Percentiles rank a stretch among this genome's conserved stretches.
Conservation (phyloP, 805 yeast genomes). For the Zygotorulaspora sp. region DNA sequence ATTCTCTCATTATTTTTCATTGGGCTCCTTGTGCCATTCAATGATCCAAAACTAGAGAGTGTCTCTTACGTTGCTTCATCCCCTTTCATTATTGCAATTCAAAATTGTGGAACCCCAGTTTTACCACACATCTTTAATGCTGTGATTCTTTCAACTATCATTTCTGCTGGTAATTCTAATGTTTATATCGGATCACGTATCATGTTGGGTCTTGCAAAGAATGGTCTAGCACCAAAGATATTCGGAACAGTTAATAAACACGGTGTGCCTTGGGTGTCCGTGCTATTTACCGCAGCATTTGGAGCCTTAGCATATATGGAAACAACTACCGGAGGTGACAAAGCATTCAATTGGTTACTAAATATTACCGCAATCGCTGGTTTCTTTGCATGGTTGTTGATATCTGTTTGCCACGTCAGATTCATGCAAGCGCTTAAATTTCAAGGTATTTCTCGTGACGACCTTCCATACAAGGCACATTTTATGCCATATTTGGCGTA, state of each 20-base stretch:
- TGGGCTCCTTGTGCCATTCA: slow-evolving; percentile 65
- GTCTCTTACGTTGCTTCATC: slow-evolving; percentile 49
- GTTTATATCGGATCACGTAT: slow-evolving; percentile 69
- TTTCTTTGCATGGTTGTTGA: slow-evolving; percentile 66
- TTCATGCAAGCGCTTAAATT: slow-evolving; percentile 61
- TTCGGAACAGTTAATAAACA: slow-evolving; percentile 45
- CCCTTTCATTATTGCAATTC: slow-evolving; percentile 69
- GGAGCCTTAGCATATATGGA: slow-evolving; percentile 62
- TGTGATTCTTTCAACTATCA: slow-evolving; percentile 57
- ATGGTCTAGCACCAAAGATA: slow-evolving; percentile 51
- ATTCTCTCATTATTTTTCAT: slow-evolving; percentile 60
- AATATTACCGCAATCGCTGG: slow-evolving; percentile 78
- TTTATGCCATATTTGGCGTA: slow-evolving; percentile 65
- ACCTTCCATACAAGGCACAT: slow-evolving; percentile 70
- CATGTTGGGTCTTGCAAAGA: slow-evolving; percentile 59
- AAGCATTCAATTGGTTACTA: slow-evolving; percentile 67
- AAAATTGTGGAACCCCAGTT: slow-evolving; percentile 60
- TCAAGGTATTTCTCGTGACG: slow-evolving; percentile 62
- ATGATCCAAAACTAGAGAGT: slow-evolving; percentile 49
- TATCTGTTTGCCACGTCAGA: slow-evolving; percentile 59
- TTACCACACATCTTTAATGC: slow-evolving; percentile 71
- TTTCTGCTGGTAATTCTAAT: slow-evolving; percentile 78
- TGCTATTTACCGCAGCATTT: slow-evolving; percentile 51
- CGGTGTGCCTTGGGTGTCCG: slow-evolving; percentile 63
- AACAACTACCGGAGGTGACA: slow-evolving; percentile 48